A percentile compares a stretch with the other conserved stretches of the same genome.
phyloP scores from a whole-genome alignment of 192 early-diverging fungal species.

The Rhizoclosmatium sp. region DNA sequence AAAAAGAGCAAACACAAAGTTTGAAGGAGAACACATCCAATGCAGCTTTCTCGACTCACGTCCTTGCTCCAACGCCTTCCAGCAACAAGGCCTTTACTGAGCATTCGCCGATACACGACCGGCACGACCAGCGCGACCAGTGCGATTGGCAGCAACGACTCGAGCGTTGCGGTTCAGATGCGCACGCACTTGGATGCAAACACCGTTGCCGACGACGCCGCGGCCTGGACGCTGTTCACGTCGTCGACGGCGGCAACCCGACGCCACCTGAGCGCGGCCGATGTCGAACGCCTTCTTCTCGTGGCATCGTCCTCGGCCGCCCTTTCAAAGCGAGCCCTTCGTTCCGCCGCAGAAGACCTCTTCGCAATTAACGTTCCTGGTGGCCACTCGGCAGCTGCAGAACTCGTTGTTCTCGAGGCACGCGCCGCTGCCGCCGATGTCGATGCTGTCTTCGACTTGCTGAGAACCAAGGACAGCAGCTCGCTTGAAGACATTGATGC shows the following conservation, averaged over 20 bases:
- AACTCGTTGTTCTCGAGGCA: constrained; percentile 15
- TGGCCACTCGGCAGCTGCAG: neutral
- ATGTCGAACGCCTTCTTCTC: neutral
- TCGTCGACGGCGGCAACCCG: neutral
- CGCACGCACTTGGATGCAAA: constrained; percentile 8
- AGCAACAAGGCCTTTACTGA: too few species aligned
- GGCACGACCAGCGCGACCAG: neutral
- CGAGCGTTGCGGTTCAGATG: neutral
- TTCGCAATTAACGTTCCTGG: neutral
- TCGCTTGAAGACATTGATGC: neutral
- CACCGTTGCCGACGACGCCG: neutral
- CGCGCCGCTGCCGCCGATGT: constrained; percentile 25
- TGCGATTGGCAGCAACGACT: neutral
- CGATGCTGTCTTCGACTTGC: constrained; percentile 10
- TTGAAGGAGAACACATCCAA: too few species aligned
- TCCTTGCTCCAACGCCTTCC: too few species aligned
- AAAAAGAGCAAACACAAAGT: too few species aligned
- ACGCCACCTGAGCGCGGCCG: neutral
- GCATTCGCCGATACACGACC: too few species aligned
- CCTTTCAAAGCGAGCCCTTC: neutral
- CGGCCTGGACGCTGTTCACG: neutral
- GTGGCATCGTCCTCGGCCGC: neutral
- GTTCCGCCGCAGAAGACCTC: neutral
- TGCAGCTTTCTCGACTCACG: too few species aligned
- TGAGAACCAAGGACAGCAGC: neutral